phyloP scores from a whole-genome alignment of 2,329 filamentous ascomycete genomes.

The Trichoderma afroharzianum region DNA sequence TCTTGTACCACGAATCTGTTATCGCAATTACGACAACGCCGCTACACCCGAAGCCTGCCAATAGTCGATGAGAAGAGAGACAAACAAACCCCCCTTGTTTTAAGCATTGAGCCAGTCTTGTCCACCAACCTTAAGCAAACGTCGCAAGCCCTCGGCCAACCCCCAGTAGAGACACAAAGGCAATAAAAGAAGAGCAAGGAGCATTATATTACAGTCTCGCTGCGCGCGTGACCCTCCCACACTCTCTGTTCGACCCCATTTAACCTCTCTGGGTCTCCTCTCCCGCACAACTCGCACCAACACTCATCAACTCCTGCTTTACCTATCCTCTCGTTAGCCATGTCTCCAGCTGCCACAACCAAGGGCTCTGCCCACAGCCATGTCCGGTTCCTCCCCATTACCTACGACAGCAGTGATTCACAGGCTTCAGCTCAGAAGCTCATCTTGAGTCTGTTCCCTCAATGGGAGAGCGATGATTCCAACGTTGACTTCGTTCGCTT shows the following conservation, averaged over 20 bases:
- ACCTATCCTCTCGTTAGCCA: slow-evolving; percentile 21
- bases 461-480: slow-evolving; percentile 73
- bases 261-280: not conserved
- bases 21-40: slow-evolving; percentile 3
- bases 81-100: not conserved
- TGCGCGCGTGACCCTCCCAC: not conserved
- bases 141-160: not conserved
- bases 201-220: not conserved
- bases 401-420: slow-evolving; percentile 74
- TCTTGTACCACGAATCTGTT: not conserved
- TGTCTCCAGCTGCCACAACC: slow-evolving; percentile 34
- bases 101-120: not conserved
- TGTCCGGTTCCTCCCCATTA: slow-evolving; percentile 66
- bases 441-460: slow-evolving; percentile 73
- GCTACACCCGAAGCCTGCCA: not conserved
- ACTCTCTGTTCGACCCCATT: not conserved
- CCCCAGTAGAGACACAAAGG: not conserved
- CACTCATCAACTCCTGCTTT: not conserved
- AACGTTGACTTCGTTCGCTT: slow-evolving; percentile 84
- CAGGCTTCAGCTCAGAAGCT: slow-evolving; percentile 75
- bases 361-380: slow-evolving; percentile 36
- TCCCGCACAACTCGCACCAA: not conserved
- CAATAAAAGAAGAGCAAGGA: not conserved
- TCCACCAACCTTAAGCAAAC: not conserved
- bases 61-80: not conserved